Evolutionary conservation across 2,329 filamentous ascomycete species (phyloP).

Genomic region (Aspergillus amoenus): DNA sequence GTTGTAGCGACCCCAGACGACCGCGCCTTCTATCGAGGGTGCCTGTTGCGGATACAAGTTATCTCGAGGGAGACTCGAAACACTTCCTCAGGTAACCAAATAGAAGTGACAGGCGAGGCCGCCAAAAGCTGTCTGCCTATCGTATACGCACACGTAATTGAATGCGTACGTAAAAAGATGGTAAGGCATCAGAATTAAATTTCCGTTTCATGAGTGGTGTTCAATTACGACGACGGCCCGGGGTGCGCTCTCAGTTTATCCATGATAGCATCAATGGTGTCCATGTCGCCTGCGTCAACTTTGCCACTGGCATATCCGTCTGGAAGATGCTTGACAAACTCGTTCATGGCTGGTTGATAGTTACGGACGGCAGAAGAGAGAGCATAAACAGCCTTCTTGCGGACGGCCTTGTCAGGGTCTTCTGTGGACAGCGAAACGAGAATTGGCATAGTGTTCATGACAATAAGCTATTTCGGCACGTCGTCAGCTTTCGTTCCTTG

Average conservation of each 20-base stretch:
- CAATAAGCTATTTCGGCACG: slow-evolving; percentile 45
- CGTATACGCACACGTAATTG: not conserved
- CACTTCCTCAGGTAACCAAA: not conserved
- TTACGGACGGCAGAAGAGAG: slow-evolving; percentile 85
- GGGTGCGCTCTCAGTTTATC: slow-evolving; percentile 58
- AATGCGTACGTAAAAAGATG: not conserved
- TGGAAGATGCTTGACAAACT: slow-evolving; percentile 66
- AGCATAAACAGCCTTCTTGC: slow-evolving; percentile 86
- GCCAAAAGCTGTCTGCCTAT: not conserved
- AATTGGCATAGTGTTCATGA: slow-evolving; percentile 65
- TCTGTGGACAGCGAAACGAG: slow-evolving; percentile 66
- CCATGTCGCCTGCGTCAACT: slow-evolving; percentile 85
- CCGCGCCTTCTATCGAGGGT: not conserved
- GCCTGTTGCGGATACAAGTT: not conserved
- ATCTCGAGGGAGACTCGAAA: not conserved
- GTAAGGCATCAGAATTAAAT: not conserved
- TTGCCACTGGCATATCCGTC: slow-evolving; percentile 58
- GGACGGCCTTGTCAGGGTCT: slow-evolving; percentile 62
- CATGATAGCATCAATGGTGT: slow-evolving; percentile 75
- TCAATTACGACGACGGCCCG: slow-evolving; percentile 27
- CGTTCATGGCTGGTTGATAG: slow-evolving; percentile 73
- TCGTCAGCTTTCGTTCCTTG: not conserved
- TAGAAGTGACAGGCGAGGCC: not conserved
- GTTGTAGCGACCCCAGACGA: not conserved
- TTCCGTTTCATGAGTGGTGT: not conserved